Conservation (phyloP, 163 green algal species). For the Coccomyxa subellipsoidea region DNA sequence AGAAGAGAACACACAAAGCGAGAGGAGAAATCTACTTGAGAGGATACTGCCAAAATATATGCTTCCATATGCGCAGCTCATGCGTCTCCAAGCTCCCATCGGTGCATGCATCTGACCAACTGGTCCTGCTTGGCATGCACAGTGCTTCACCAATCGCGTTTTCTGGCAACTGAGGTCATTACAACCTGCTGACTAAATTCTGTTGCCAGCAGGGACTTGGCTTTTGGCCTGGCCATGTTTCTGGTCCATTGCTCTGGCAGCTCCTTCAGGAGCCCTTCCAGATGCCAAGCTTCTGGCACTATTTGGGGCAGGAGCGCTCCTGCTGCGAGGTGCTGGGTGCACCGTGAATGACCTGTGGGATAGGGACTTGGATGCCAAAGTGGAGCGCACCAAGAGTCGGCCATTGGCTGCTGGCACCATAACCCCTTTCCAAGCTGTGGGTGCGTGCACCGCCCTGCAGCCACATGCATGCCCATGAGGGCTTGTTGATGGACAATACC, state of each 20-base stretch:
- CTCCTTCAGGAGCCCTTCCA: conserved; percentile 57
- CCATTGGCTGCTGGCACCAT: conserved; percentile 79
- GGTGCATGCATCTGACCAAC: conserved; percentile 25
- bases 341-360: conserved; percentile 98
- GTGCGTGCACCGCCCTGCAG: no score
- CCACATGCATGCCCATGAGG: no score
- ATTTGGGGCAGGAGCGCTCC: conserved; percentile 74
- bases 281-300: conserved; percentile 64
- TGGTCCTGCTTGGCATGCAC: neutral
- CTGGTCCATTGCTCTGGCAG: conserved; percentile 84
- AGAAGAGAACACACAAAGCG: neutral
- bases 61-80: conserved; percentile 76
- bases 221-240: conserved; percentile 84
- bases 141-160: no score
- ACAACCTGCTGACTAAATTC: no score
- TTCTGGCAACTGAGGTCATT: no score
- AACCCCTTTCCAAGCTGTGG: conserved; percentile 50
- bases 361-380: conserved; percentile 68
- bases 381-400: conserved; percentile 76
- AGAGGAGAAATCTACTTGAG: neutral
- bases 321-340: conserved; percentile 90
- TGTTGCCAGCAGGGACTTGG: conserved; percentile 64
- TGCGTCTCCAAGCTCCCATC: conserved; percentile 85
- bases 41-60: neutral
- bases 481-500: neutral